Conservation (phyloP, 1,139 yeast species). For the Scheffersomyces illinoinensis region DNA sequence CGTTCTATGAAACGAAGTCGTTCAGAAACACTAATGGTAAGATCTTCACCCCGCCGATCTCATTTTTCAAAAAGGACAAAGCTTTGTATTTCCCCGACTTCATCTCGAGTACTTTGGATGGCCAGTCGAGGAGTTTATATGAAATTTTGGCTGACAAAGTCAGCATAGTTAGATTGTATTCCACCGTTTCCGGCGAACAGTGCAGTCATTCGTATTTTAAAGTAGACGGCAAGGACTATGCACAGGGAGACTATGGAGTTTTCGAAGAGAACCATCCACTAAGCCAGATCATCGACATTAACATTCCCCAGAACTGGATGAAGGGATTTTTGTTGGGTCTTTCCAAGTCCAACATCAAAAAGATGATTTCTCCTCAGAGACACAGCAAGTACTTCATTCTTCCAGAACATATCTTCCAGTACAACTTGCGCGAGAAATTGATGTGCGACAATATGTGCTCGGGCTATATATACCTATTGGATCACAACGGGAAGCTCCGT, state of each 20-base stretch:
- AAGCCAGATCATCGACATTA: constrained; percentile 72
- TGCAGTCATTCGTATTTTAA: constrained; percentile 64
- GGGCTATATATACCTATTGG: constrained; percentile 82
- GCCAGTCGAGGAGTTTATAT: constrained; percentile 36
- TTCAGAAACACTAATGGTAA: constrained; percentile 83
- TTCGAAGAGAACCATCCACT: constrained; percentile 45
- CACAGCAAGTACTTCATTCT: constrained; percentile 63
- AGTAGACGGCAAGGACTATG: constrained; percentile 36
- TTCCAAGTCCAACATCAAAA: constrained; percentile 47
- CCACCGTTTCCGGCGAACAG: constrained; percentile 72
- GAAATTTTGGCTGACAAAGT: constrained; percentile 45
- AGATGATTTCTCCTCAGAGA: constrained; percentile 49
- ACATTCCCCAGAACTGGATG: constrained; percentile 68
- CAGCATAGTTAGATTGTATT: constrained; percentile 64
- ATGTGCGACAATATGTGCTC: constrained; percentile 74
- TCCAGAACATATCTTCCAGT: constrained; percentile 60
- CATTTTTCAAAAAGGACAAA: constrained; percentile 73
- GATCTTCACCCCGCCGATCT: constrained; percentile 75
- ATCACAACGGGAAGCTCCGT: constrained; percentile 69
- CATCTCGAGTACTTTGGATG: constrained; percentile 55
- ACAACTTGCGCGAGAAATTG: constrained; percentile 58
- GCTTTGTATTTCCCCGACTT: constrained; percentile 87
- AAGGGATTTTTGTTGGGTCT: constrained; percentile 65
- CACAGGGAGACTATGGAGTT: constrained; percentile 27
- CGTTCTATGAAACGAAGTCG: constrained; percentile 79